Conservation (phyloP, 352 stramenopile genomes). For the Globisporangium emineosum region DNA sequence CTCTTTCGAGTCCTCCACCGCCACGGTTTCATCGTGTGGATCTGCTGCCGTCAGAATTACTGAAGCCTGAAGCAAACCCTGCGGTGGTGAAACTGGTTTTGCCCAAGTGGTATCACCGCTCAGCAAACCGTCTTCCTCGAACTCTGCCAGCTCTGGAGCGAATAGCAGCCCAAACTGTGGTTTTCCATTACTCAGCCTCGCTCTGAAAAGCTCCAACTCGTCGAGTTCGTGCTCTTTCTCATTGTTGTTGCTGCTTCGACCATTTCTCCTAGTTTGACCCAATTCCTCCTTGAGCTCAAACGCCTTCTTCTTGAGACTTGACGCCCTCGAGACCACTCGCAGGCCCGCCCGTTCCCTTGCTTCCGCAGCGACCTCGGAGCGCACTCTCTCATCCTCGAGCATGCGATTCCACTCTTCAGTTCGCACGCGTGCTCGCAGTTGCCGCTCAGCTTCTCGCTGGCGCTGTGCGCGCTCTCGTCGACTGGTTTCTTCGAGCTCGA, state of each 20-base stretch:
- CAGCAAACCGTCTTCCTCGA: conserved; percentile 53
- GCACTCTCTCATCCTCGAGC: conserved; percentile 47
- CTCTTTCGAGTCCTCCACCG: neutral
- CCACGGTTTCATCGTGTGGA: neutral
- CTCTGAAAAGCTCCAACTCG: neutral
- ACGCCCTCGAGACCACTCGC: conserved; percentile 30
- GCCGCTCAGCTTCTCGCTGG: conserved; percentile 48
- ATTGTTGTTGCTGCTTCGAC: conserved; percentile 22
- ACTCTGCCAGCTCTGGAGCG: conserved; percentile 48
- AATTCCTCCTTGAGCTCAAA: conserved; percentile 20
- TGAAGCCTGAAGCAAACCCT: neutral
- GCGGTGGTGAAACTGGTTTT: neutral
- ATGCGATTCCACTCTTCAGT: conserved; percentile 49
- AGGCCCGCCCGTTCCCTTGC: conserved; percentile 46
- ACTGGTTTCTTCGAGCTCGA: conserved; percentile 42
- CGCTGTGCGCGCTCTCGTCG: conserved; percentile 36
- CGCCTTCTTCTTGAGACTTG: conserved; percentile 28
- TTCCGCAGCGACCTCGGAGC: conserved; percentile 37
- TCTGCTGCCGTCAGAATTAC: neutral
- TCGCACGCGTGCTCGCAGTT: conserved; percentile 35
- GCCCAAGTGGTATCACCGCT: neutral
- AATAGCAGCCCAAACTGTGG: conserved; percentile 22
- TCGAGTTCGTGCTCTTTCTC: conserved; percentile 19
- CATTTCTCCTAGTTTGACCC: conserved; percentile 6
- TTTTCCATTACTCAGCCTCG: neutral